Evolutionary conservation across 2,329 filamentous ascomycete genomes (phyloP).

Genomic region (Alternaria brassicae): DNA sequence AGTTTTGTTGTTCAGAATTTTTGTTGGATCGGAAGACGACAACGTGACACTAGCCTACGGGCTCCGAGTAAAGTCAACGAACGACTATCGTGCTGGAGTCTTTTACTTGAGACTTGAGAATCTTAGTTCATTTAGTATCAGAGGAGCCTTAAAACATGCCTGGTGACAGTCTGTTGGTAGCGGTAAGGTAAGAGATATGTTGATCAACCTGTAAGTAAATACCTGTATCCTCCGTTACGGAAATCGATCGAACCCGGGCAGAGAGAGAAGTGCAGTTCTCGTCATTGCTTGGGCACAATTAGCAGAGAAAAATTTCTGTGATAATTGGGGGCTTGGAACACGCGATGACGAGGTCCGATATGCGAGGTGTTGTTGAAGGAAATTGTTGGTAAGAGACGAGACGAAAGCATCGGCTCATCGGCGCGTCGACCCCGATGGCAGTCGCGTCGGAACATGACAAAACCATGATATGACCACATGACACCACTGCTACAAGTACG

Average conservation of each 20-base stretch:
- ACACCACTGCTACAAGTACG: neutral
- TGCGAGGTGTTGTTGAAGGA: neutral
- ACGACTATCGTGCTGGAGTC: accelerated
- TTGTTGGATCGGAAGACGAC: neutral
- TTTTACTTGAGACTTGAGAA: neutral
- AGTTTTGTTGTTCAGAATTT: neutral
- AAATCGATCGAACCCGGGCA: no score
- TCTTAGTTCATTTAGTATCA: neutral
- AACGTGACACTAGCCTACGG: neutral
- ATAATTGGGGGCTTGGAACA: neutral
- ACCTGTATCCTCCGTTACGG: no score
- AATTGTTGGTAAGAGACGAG: neutral
- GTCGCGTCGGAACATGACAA: neutral
- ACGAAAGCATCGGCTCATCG: slow-evolving; percentile 1
- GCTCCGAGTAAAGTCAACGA: neutral
- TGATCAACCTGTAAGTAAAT: neutral
- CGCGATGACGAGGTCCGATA: neutral
- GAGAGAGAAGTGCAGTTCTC: no score
- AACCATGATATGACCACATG: neutral
- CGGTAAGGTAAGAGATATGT: neutral
- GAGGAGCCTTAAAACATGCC: neutral
- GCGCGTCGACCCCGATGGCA: neutral
- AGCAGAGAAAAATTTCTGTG: neutral
- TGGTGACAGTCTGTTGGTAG: neutral
- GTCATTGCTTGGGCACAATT: neutral